These are phyloP conservation scores for Daphne laureola DNA, from an alignment of 441 rosid genomes.

Conservation along the genomic window DNA sequence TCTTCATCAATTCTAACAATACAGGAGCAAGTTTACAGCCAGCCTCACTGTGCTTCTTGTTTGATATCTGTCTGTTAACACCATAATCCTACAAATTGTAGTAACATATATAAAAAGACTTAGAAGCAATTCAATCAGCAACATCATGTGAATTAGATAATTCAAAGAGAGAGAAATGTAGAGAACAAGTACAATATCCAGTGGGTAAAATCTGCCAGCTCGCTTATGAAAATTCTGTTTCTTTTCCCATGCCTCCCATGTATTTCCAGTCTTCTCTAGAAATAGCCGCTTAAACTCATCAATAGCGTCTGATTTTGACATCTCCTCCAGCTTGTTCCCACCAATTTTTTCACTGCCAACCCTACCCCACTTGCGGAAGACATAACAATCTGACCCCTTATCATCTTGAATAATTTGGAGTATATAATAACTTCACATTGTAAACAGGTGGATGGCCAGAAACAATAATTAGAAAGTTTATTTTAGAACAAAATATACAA, in stretches of 20 bases:
- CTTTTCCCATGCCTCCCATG: conserved; percentile 90
- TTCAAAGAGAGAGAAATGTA: conserved; percentile 6
- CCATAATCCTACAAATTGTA: conserved; percentile 73
- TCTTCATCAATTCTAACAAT: conserved; percentile 68
- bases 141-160: not conserved
- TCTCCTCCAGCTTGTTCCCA: conserved; percentile 55
- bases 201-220: conserved; percentile 81
- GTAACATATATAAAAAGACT: conserved; percentile 3
- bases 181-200: conserved; percentile 65
- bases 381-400: conserved; percentile 62
- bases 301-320: conserved; percentile 81
- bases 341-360: conserved; percentile 90
- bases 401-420: conserved; percentile 95
- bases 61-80: conserved; percentile 52
- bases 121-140: conserved; percentile 5
- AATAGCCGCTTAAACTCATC: conserved; percentile 69
- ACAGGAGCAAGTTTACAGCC: conserved; percentile 64
- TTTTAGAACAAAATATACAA: too few relatives aligned
- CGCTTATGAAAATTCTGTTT: conserved; percentile 70
- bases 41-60: conserved; percentile 31
- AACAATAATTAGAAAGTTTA: too few relatives aligned
- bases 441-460: conserved; percentile 7
- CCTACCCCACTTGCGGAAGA: conserved; percentile 96
- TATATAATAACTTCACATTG: conserved; percentile 62
- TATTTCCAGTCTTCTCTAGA: conserved; percentile 88